phyloP scores from a whole-genome alignment of 2,329 filamentous ascomycete species.

The Acrocalymma vagum region DNA sequence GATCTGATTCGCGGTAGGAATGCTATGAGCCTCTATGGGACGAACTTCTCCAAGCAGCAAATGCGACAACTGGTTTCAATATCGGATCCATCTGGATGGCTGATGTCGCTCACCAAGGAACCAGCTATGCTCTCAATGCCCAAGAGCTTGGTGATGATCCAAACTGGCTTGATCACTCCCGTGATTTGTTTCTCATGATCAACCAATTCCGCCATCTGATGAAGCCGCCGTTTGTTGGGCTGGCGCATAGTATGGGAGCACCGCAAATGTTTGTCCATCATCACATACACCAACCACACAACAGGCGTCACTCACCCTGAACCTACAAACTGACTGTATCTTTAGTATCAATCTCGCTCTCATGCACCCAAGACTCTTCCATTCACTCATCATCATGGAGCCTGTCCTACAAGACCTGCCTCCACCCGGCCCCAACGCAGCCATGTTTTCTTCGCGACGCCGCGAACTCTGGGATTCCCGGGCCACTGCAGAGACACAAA shows the following conservation, averaged over 20 bases:
- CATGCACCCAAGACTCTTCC: conserved; percentile 28
- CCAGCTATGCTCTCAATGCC: conserved; percentile 21
- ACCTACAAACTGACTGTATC: too few species aligned
- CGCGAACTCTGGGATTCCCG: conserved; percentile 25
- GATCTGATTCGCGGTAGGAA: conserved; percentile 20
- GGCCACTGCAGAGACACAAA: conserved; percentile 14
- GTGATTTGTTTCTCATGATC: conserved; percentile 25
- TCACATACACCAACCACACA: neutral
- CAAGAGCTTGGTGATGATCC: conserved; percentile 23
- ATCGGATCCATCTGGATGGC: conserved; percentile 25
- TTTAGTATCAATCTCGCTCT: conserved; percentile 20
- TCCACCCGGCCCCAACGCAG: conserved; percentile 26
- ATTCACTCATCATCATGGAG: conserved; percentile 25
- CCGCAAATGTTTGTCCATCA: conserved; percentile 21
- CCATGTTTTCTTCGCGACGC: conserved; percentile 16
- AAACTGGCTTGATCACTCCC: conserved; percentile 25
- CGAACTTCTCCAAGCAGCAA: conserved; percentile 15
- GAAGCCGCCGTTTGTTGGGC: conserved; percentile 22
- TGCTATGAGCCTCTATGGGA: conserved; percentile 28
- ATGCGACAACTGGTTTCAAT: conserved; percentile 12
- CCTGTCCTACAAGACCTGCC: conserved; percentile 18
- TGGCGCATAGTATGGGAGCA: conserved; percentile 28
- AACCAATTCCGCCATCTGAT: conserved; percentile 23
- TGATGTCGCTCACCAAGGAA: conserved; percentile 24
- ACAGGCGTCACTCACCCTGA: too few species aligned